Evolutionary conservation across 139 green algal species (phyloP).

Genomic region (Pseudopediastrum boryanum): DNA sequence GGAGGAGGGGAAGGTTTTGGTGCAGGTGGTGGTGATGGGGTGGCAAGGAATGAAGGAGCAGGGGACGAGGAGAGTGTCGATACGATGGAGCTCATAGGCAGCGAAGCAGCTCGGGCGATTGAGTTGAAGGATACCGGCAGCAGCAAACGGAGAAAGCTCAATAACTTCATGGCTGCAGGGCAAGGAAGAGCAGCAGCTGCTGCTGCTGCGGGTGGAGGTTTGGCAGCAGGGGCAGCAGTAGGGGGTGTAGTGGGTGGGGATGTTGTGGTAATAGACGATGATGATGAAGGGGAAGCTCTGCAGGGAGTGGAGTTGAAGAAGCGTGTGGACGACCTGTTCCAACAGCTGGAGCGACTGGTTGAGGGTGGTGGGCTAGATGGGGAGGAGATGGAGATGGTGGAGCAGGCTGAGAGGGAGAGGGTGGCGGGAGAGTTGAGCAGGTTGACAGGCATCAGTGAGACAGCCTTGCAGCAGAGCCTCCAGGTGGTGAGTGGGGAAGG

Average conservation of each 20-base stretch:
- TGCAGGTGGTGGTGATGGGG: background rate
- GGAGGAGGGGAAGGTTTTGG: background rate
- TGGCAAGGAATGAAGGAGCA: background rate
- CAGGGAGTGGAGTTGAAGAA: too few relatives aligned
- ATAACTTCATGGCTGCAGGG: background rate
- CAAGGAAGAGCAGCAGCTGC: background rate
- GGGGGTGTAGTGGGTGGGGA: background rate
- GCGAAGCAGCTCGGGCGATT: background rate
- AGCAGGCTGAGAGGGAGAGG: too few relatives aligned
- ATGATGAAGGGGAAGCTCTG: background rate
- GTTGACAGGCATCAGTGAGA: too few relatives aligned
- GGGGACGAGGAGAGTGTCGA: constrained; percentile 2
- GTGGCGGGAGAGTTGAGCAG: too few relatives aligned
- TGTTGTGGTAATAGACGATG: background rate
- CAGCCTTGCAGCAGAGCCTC: too few relatives aligned
- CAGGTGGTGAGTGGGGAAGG: too few relatives aligned
- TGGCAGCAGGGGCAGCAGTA: background rate
- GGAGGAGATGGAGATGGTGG: too few relatives aligned
- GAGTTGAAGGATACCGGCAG: constrained; percentile 16
- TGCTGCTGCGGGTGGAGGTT: background rate
- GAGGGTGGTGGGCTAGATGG: too few relatives aligned
- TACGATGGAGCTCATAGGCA: constrained; percentile 15
- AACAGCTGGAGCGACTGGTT: background rate
- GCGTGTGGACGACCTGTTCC: too few relatives aligned
- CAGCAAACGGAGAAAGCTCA: constrained; percentile 7